Evolutionary conservation across 1,139 yeast species (phyloP).

Genomic region (Magnusiomyces tetraspermus): DNA sequence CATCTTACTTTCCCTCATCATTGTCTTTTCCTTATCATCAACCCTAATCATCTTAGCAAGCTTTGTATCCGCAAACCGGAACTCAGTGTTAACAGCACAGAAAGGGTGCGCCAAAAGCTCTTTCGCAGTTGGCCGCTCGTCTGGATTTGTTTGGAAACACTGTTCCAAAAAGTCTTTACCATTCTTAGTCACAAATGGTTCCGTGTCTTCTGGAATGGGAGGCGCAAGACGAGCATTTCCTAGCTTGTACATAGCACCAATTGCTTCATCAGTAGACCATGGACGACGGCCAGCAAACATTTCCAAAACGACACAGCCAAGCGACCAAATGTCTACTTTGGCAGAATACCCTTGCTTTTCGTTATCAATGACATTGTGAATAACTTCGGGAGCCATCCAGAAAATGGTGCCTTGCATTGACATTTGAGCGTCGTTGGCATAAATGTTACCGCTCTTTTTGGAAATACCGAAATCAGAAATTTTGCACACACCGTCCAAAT

Average conservation of each 20-base stretch:
- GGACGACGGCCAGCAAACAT: conserved; percentile 64
- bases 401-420: conserved; percentile 97
- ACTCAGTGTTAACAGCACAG: conserved; percentile 40
- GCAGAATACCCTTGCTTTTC: conserved; percentile 93
- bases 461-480: conserved; percentile 97
- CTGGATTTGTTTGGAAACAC: conserved; percentile 79
- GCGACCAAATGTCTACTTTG: conserved; percentile 62
- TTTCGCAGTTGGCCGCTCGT: conserved; percentile 77
- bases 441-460: conserved; percentile 75
- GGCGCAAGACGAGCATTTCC: conserved; percentile 79
- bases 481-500: conserved; percentile 88
- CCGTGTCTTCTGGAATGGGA: conserved; percentile 85
- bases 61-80: conserved; percentile 54
- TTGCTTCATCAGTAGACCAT: conserved; percentile 45
- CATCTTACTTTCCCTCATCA: conserved; percentile 6
- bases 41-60: conserved; percentile 48
- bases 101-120: conserved; percentile 56
- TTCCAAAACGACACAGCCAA: conserved; percentile 93
- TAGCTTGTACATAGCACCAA: conserved; percentile 46
- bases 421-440: conserved; percentile 88
- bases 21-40: conserved; percentile 37
- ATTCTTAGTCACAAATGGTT: conserved; percentile 47
- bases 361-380: conserved; percentile 64
- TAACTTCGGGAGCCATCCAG: conserved; percentile 99
- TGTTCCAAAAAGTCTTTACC: conserved; percentile 64